Conservation (phyloP, 2,329 filamentous ascomycete genomes). For the Paramyrothecium sp. region DNA sequence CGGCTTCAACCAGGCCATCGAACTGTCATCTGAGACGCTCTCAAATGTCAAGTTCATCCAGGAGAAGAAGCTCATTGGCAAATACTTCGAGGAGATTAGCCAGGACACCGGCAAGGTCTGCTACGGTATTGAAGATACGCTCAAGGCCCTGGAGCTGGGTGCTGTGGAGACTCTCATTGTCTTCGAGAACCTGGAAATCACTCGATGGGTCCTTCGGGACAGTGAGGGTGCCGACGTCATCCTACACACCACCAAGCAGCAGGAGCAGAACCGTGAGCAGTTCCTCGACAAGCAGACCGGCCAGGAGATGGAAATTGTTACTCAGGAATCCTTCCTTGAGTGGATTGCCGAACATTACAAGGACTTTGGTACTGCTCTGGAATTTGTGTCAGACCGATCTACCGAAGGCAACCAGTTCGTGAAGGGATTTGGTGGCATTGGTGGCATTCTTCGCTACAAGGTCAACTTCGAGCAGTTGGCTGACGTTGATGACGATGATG, state of each 20-base stretch:
- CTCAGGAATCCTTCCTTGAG: slow-evolving; percentile 92
- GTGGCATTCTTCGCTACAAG: slow-evolving; percentile 96
- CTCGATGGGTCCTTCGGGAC: slow-evolving; percentile 84
- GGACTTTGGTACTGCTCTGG: slow-evolving; percentile 91
- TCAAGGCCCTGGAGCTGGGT: slow-evolving; percentile 94
- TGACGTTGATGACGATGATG: slow-evolving; percentile 90
- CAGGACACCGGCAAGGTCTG: slow-evolving; percentile 96
- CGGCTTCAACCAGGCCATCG: slow-evolving; percentile 99
- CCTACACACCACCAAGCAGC: slow-evolving; percentile 81
- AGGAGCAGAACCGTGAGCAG: slow-evolving; percentile 72
- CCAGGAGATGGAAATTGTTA: slow-evolving; percentile 93
- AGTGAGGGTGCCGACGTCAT: slow-evolving; percentile 70
- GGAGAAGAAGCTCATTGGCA: slow-evolving; percentile 99
- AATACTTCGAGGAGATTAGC: slow-evolving; percentile 98
- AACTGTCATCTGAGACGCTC: slow-evolving; percentile 89
- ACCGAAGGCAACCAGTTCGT: slow-evolving; percentile 99
- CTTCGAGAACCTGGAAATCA: slow-evolving; percentile 95
- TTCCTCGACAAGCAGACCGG: slow-evolving; percentile 97
- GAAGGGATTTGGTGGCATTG: slow-evolving; percentile 98
- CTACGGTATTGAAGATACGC: slow-evolving; percentile 96
- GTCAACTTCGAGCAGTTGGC: slow-evolving; percentile 99
- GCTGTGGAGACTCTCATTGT: slow-evolving; percentile 94
- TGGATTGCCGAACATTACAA: slow-evolving; percentile 99
- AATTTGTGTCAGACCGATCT: slow-evolving; percentile 96
- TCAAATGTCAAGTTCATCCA: slow-evolving; percentile 99